These are phyloP conservation scores for Phytophthora chlamydospora DNA, from an alignment of 352 stramenopile genomes.

Conservation along the genomic window DNA sequence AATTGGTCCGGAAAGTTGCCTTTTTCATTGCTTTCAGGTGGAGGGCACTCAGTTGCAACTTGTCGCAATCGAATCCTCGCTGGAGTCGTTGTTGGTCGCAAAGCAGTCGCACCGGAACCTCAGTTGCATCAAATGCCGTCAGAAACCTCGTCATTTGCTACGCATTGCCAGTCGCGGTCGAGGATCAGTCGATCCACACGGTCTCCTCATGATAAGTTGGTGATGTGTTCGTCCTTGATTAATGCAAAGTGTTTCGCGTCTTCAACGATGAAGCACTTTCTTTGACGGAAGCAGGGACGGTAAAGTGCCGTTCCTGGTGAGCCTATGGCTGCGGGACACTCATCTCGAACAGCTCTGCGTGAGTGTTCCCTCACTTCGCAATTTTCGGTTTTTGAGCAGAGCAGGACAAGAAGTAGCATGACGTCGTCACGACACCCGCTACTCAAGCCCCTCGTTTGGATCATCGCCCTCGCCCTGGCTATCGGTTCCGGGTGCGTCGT, in stretches of 20 bases:
- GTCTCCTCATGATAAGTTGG: slow-evolving; percentile 13
- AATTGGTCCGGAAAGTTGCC: slow-evolving; percentile 2
- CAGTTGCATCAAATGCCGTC: background rate
- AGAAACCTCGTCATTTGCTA: slow-evolving; percentile 2
- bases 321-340: background rate
- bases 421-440: background rate
- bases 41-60: too few relatives aligned
- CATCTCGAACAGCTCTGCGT: too few relatives aligned
- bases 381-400: slow-evolving; percentile 2
- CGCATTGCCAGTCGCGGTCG: slow-evolving; percentile 8
- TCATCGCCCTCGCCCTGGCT: slow-evolving; percentile 2
- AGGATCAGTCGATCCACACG: slow-evolving; percentile 12
- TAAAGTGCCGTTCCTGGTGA: slow-evolving; percentile 9
- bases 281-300: slow-evolving; percentile 1
- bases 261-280: slow-evolving; percentile 19
- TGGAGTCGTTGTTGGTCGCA: background rate
- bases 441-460: background rate
- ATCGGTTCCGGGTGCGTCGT: background rate
- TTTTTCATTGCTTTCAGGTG: background rate
- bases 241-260: slow-evolving; percentile 9
- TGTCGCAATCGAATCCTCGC: too few relatives aligned
- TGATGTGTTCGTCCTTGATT: slow-evolving; percentile 22
- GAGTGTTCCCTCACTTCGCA: slow-evolving; percentile 4
- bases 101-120: background rate
- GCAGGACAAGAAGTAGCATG: slow-evolving; percentile 2